Evolutionary conservation across 2,329 filamentous ascomycete genomes (phyloP).

Genomic region (Escovopsis weberi): DNA sequence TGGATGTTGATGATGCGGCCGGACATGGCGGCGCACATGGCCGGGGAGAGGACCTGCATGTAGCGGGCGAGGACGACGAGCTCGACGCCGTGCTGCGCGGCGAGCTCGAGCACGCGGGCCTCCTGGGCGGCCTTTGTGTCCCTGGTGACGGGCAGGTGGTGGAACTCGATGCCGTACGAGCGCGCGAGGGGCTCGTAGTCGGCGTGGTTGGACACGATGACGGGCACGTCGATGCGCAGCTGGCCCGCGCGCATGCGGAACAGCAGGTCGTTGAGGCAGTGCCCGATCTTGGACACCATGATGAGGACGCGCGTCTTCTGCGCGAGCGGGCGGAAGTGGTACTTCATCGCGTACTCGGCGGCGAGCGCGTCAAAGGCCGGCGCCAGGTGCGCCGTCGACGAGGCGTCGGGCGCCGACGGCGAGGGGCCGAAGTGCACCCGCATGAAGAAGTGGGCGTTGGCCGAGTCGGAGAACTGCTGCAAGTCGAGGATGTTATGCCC

Average conservation of each 20-base stretch:
- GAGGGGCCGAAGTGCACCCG: slow-evolving; percentile 65
- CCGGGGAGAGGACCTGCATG: slow-evolving; percentile 73
- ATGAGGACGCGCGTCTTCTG: slow-evolving; percentile 65
- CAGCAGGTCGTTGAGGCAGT: slow-evolving; percentile 72
- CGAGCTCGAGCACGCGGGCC: slow-evolving; percentile 52
- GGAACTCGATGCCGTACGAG: slow-evolving; percentile 65
- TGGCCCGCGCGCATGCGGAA: slow-evolving; percentile 65
- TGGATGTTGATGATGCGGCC: slow-evolving; percentile 83
- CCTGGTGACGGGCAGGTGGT: slow-evolving; percentile 64
- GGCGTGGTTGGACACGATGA: slow-evolving; percentile 72
- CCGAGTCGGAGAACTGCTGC: slow-evolving; percentile 69
- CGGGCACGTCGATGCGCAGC: slow-evolving; percentile 50
- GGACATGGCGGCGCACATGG: slow-evolving; percentile 62
- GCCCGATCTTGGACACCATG: slow-evolving; percentile 82
- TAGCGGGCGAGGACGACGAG: slow-evolving; percentile 71
- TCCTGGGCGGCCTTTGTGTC: slow-evolving; percentile 69
- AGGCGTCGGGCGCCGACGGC: slow-evolving; percentile 18
- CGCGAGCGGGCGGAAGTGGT: slow-evolving; percentile 52
- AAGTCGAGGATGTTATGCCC: slow-evolving; percentile 72
- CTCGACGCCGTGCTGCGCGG: slow-evolving; percentile 55
- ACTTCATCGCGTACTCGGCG: slow-evolving; percentile 49
- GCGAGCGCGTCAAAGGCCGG: slow-evolving; percentile 47
- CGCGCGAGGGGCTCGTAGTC: slow-evolving; percentile 55
- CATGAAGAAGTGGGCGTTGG: slow-evolving; percentile 72
- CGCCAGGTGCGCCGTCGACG: slow-evolving; percentile 35